A percentile compares a stretch with the other conserved stretches of the same genome.
Evolutionary conservation across 768 basidiomycete species (phyloP).

Genomic region (Tephrocybe sp.): DNA sequence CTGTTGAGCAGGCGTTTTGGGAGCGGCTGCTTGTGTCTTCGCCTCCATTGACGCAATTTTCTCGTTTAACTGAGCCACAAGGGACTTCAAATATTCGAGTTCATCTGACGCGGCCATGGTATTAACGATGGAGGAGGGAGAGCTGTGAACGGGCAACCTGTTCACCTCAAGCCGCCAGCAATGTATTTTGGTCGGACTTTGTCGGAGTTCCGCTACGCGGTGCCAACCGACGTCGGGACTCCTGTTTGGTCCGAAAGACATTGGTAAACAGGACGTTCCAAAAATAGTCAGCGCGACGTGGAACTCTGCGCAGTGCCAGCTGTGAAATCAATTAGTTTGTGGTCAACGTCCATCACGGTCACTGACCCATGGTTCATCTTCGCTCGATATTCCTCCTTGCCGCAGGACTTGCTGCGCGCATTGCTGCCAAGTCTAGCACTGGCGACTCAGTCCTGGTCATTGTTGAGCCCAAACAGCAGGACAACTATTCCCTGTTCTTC

Average conservation of each 20-base stretch:
- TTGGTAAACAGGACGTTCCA: constrained; percentile 15
- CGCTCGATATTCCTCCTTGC: constrained; percentile 33
- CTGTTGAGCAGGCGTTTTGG: constrained; percentile 67
- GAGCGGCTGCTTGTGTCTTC: constrained; percentile 50
- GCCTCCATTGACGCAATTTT: constrained; percentile 84
- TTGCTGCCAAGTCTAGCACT: constrained; percentile 69
- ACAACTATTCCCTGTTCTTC: constrained; percentile 83
- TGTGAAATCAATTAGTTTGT: constrained; percentile 13
- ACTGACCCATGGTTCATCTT: constrained; percentile 34
- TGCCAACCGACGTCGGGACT: constrained; percentile 7
- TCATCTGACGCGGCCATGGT: constrained; percentile 70
- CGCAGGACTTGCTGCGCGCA: constrained; percentile 25
- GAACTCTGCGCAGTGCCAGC: constrained; percentile 14
- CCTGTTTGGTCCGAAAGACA: constrained; percentile 16
- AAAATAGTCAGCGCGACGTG: constrained; percentile 24
- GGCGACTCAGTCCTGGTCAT: constrained; percentile 84
- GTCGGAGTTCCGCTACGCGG: constrained; percentile 14
- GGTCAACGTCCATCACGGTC: constrained; percentile 14
- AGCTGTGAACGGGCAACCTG: constrained; percentile 7
- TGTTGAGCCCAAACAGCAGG: constrained; percentile 68
- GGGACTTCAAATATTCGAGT: constrained; percentile 91
- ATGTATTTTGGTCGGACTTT: constrained; percentile 30
- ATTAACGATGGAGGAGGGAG: constrained; percentile 12
- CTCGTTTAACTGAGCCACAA: constrained; percentile 85
- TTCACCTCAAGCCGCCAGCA: constrained; percentile 19